Conservation (phyloP, 2,329 filamentous ascomycete species). For the Paracoccidioides brasiliensis region DNA sequence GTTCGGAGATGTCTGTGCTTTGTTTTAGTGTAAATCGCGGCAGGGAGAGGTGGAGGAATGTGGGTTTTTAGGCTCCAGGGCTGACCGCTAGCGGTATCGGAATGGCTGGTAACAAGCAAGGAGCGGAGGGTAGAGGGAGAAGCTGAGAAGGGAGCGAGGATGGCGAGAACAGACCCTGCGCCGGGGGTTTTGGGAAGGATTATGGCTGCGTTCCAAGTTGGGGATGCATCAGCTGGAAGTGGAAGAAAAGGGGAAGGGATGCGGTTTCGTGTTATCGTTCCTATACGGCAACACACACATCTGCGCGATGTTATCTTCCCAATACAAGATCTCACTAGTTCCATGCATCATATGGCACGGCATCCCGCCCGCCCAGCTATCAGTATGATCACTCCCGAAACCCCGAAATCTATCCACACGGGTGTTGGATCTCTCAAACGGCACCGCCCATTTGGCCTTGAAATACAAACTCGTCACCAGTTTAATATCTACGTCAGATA, state of each 20-base stretch:
- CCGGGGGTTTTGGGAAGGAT: constrained; percentile 4
- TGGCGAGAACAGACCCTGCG: not conserved
- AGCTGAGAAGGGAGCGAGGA: constrained; percentile 2
- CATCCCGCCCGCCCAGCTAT: not conserved
- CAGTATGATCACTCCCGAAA: not conserved
- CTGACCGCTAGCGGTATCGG: not conserved
- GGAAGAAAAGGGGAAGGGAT: not conserved
- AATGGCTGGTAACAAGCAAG: not conserved
- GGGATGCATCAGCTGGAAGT: not conserved
- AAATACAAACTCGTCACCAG: constrained; percentile 6
- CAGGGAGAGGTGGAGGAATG: constrained; percentile 4
- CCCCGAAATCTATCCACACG: not conserved
- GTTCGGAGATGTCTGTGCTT: not conserved
- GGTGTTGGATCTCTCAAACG: not conserved
- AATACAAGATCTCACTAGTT: constrained; percentile 2
- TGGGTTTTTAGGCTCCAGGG: not conserved
- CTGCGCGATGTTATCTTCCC: constrained; percentile 2
- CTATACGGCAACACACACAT: constrained; percentile 6
- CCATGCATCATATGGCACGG: constrained; percentile 1
- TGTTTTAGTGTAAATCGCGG: constrained; percentile 5
- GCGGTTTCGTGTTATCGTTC: not conserved
- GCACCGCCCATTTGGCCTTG: constrained; percentile 2
- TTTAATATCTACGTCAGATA: not conserved
- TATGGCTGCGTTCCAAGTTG: constrained; percentile 5
- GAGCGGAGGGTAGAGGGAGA: constrained; percentile 1